A percentile compares a stretch with the other conserved stretches of the same genome.
Conservation (phyloP, 352 stramenopile genomes). For the Globisporangium canariense region DNA sequence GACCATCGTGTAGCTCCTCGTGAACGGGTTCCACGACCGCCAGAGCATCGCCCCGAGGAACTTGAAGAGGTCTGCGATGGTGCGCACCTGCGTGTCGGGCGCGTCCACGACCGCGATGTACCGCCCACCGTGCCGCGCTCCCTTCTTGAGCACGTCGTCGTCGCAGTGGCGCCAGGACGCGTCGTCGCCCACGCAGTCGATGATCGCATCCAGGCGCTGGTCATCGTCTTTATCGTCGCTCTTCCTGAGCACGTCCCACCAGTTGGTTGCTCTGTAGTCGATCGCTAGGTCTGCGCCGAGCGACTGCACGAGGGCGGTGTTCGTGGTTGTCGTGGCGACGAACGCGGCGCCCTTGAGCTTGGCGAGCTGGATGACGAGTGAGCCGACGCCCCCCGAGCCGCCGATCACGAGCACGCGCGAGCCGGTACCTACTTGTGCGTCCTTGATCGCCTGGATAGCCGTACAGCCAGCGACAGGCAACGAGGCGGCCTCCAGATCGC, state of each 20-base stretch:
- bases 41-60: conserved; percentile 22
- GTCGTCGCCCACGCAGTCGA: conserved; percentile 39
- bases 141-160: conserved; percentile 9
- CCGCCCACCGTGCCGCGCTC: conserved; percentile 10
- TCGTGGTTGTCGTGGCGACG: conserved; percentile 56
- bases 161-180: conserved; percentile 34
- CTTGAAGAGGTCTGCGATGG: conserved; percentile 22
- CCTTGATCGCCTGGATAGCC: conserved; percentile 30
- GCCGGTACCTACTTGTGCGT: conserved; percentile 27
- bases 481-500: conserved; percentile 22
- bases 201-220: conserved; percentile 31
- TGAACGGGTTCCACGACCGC: conserved; percentile 32
- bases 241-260: conserved; percentile 34
- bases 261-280: conserved; percentile 46
- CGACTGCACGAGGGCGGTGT: conserved; percentile 33
- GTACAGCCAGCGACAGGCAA: conserved; percentile 32
- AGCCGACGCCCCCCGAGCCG: conserved; percentile 72
- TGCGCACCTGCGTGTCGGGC: conserved; percentile 22
- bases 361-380: conserved; percentile 66
- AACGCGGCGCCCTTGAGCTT: conserved; percentile 47
- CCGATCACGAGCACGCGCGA: conserved; percentile 78
- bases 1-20: conserved; percentile 29
- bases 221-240: conserved; percentile 4
- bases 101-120: conserved; percentile 39
- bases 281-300: conserved; percentile 51